Evolutionary conservation across 2,329 filamentous ascomycete genomes (phyloP), one percentile per base, ranked within the genome.

Genomic region (Epichloe gansuensis): DNA sequence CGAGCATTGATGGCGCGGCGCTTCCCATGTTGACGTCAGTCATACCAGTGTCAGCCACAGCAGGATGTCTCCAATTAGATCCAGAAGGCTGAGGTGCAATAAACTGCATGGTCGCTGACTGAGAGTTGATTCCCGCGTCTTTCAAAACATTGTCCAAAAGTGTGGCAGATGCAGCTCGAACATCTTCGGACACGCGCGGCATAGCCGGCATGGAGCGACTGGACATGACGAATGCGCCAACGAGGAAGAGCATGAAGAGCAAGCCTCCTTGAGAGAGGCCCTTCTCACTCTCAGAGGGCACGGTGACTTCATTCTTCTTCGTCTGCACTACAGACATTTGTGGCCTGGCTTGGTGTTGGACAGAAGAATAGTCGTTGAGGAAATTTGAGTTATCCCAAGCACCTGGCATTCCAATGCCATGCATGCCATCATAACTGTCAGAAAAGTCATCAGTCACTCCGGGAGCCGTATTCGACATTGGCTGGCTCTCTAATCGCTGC

Each of bases 201-300:
- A 94, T 83, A 59, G 82, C 81, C 41, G 83, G 81, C 21, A 83
- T 76, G 45, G 82, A 80, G 60, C 82, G 82, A 71, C 91, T 94
- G 35, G 91, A 96, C 56, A 93, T 86, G 61, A 97, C 90, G 65
- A 96, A 95, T 51, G 93, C 93, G 65, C 93, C 93, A 58, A 95
- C 91, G 52, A 98, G 85, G 65, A 98, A 86, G 60, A 96, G 86
- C 89, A 96, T 95, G 69, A 91, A 85, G 67, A 97, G 77, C 62
- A 97, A 72, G 62, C 88, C 81, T 50, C 89, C 88, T 62, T 91
- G 87, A 60, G 88, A 84, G 56, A 83, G 78, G 54, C 80, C 73
- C 72, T 84, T 84, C 57, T 85, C 81, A 54, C 69, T 67, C 43
- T 81, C 76, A 44, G 70, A 65, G 49, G 75, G 67, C 52, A 59